Evolutionary conservation across 306 rosid genomes (phyloP).

Genomic region (Vachellia collinsii): DNA sequence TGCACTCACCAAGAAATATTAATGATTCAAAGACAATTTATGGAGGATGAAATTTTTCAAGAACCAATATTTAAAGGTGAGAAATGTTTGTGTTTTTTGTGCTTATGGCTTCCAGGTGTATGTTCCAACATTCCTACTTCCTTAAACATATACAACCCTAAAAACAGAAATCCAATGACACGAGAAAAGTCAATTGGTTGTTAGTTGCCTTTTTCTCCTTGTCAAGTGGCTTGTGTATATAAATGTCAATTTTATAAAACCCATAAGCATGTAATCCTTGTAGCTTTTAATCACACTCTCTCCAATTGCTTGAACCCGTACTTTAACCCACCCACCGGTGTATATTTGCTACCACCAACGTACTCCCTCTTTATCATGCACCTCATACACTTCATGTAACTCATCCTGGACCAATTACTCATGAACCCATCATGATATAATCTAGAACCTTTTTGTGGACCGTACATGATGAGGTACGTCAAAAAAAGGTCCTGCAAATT

Average conservation of each 20-base stretch:
- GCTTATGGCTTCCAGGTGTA: constrained; percentile 27
- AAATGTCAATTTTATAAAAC: background rate
- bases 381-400: background rate
- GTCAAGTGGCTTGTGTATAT: background rate
- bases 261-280: background rate
- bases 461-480: background rate
- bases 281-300: background rate
- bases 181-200: background rate
- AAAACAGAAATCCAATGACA: background rate
- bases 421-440: background rate
- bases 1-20: constrained; percentile 82
- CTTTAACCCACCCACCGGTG: background rate
- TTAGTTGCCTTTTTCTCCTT: background rate
- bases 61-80: constrained; percentile 78
- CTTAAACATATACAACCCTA: background rate
- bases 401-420: background rate
- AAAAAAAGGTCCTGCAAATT: background rate
- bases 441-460: background rate
- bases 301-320: background rate
- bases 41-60: constrained; percentile 78
- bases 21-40: constrained; percentile 79
- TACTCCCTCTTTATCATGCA: background rate
- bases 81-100: constrained; percentile 26
- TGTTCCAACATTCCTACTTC: constrained; percentile 2
- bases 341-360: background rate